Percentiles rank a stretch among this genome's conserved stretches.
Conservation (phyloP, 1,284 basidiomycete species). For the Spongispora temasekensis region DNA sequence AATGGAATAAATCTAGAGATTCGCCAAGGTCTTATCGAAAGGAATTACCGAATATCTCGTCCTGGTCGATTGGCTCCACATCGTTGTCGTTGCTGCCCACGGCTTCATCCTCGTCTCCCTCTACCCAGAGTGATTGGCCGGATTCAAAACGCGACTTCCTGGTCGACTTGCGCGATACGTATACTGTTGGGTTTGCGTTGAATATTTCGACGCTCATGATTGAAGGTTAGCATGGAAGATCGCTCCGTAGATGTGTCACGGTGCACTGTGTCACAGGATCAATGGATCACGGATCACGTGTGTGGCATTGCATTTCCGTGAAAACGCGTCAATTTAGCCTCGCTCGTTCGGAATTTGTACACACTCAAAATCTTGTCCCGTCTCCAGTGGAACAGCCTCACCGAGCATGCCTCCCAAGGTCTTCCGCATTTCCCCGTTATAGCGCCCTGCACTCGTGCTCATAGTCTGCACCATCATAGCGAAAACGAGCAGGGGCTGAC, state of each 20-base stretch:
- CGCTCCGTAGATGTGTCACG: slow-evolving; percentile 16
- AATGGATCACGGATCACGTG: slow-evolving; percentile 9
- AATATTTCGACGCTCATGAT: slow-evolving; percentile 54
- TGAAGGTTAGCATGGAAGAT: not conserved
- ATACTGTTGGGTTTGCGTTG: slow-evolving; percentile 66
- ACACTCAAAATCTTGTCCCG: not conserved
- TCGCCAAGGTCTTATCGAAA: slow-evolving; percentile 1
- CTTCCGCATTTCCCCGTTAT: slow-evolving; percentile 7
- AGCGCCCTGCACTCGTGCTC: not conserved
- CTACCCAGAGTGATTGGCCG: slow-evolving; percentile 52
- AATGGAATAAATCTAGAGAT: not conserved
- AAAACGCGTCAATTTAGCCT: slow-evolving; percentile 26
- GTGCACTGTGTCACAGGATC: slow-evolving; percentile 23
- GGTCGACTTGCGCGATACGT: slow-evolving; percentile 45
- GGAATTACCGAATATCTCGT: slow-evolving; percentile 64
- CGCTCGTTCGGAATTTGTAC: too few species aligned
- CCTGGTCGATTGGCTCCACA: slow-evolving; percentile 66
- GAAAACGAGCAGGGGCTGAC: slow-evolving; percentile 41
- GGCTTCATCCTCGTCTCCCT: slow-evolving; percentile 41
- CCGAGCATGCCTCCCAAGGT: slow-evolving; percentile 46
- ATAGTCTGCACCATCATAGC: slow-evolving; percentile 30
- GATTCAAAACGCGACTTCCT: slow-evolving; percentile 38
- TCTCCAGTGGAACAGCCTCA: not conserved
- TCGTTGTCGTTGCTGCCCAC: slow-evolving; percentile 25
- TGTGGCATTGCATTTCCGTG: too few species aligned